Conservation (phyloP, 306 rosid genomes). For the Cucurbita pepo region DNA sequence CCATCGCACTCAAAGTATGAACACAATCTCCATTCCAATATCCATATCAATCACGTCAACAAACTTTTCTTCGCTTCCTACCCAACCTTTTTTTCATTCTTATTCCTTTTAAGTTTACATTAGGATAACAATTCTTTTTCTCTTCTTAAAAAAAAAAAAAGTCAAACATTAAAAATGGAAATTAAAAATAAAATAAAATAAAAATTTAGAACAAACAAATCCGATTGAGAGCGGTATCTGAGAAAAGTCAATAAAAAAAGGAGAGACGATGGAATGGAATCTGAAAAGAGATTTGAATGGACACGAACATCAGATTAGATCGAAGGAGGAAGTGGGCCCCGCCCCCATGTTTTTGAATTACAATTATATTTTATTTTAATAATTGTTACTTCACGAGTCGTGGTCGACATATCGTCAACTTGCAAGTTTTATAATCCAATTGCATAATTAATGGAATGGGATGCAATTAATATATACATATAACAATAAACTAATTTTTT, state of each 20-base stretch:
- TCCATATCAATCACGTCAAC: background rate
- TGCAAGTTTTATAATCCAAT: background rate
- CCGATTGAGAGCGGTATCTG: background rate
- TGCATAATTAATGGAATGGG: background rate
- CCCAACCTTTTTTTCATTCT: background rate
- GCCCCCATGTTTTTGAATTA: background rate
- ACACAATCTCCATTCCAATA: too few species aligned
- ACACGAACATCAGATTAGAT: background rate
- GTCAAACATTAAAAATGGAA: background rate
- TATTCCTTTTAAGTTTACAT: background rate
- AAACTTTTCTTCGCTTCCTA: background rate
- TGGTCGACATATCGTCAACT: constrained; percentile 1
- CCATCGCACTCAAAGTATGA: too few species aligned
- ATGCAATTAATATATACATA: background rate
- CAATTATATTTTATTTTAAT: too few species aligned
- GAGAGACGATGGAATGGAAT: background rate
- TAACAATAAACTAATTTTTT: background rate
- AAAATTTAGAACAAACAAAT: background rate
- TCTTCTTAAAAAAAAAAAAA: too few species aligned
- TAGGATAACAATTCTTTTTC: background rate
- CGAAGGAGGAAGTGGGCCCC: background rate
- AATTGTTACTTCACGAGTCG: background rate
- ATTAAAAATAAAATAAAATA: background rate
- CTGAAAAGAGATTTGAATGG: background rate
- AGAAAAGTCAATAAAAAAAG: background rate